phyloP scores from a whole-genome alignment of 2,329 filamentous ascomycete species.

The Ophiostoma populinum region DNA sequence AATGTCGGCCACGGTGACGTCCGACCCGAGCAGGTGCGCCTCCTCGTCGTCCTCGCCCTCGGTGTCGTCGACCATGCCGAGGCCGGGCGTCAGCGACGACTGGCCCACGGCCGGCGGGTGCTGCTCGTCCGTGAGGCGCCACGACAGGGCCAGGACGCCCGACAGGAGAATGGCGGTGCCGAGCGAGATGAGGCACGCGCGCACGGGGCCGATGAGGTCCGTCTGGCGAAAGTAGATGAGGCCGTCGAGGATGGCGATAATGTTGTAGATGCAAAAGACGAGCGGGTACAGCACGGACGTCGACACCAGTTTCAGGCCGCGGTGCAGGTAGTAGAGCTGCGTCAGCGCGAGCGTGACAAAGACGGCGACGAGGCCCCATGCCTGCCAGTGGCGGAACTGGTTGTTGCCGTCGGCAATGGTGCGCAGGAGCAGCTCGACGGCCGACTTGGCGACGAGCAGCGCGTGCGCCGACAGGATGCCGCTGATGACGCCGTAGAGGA shows the following conservation, averaged over 20 bases:
- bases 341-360: constrained; percentile 69
- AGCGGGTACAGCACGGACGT: constrained; percentile 92
- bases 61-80: constrained; percentile 62
- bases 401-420: constrained; percentile 76
- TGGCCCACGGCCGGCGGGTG: constrained; percentile 41
- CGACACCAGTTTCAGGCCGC: constrained; percentile 83
- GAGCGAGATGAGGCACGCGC: constrained; percentile 66
- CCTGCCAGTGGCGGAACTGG: constrained; percentile 89
- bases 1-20: constrained; percentile 19
- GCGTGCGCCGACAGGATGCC: constrained; percentile 90
- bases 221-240: constrained; percentile 93
- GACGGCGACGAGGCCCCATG: constrained; percentile 75
- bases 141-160: constrained; percentile 81
- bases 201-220: constrained; percentile 55
- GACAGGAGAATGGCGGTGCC: constrained; percentile 74
- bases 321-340: constrained; percentile 89
- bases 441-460: constrained; percentile 84
- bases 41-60: constrained; percentile 35
- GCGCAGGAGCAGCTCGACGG: constrained; percentile 78
- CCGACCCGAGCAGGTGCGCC: constrained; percentile 37
- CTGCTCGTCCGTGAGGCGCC: constrained; percentile 73
- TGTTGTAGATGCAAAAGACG: constrained; percentile 98
- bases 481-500: constrained; percentile 78
- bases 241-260: constrained; percentile 92
- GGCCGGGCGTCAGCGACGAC: constrained; percentile 61